Base-by-base conservation (phyloP, 2,329 filamentous ascomycete genomes). In the Xylariaceae sp. region DNA sequence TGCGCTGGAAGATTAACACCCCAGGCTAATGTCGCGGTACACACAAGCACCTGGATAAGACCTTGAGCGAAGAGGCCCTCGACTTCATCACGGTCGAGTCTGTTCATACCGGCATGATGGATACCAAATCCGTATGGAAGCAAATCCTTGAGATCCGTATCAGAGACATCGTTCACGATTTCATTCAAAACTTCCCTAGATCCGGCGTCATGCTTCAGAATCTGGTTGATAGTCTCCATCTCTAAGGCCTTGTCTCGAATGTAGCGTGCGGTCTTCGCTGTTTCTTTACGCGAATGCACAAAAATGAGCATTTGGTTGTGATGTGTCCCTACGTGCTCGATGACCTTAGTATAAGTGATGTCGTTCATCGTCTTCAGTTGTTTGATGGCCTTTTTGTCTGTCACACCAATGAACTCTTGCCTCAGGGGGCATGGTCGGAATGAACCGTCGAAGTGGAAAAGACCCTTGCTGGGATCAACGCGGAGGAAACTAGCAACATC, bases 341-440 rank as follows among this genome's bases (percentile, higher is more conserved):
- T 81, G 27, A 96, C 91, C 70, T 99, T 99, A 57, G 86, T 95
- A 69, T 99, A 99, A 50, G 90, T 96, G 47, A 99, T 91, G 61
- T 99, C 94, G 65, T 99, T 99, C 94, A 99, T 99, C 1, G 89
- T 95, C 77, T 97, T 96, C 47, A 99, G 76, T 68, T 99, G 94
- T 72, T 97, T 99, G 72, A 99, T 99, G 6, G 94, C 89, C 68
- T 97, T 97, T 73, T 94, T 95, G 60, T 99, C 94, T 0, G 92
- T 96, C 39, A 99, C 88, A 46, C 94, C 94, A 58, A 99, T 89
- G 65, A 97, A 99, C 68, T 99, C 95, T 67, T 99, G 94, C 62
- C 89, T 90, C 60, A 99, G 71, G 1, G 94, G 94, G 67, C 94
- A 99, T 53, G 94, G 95, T 60, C 94, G 81, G 75, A 85, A 99